Evolutionary conservation across 2,329 filamentous ascomycete species (phyloP), one percentile per base, ranked within the genome.

Genomic region (Chaetomium sp.): DNA sequence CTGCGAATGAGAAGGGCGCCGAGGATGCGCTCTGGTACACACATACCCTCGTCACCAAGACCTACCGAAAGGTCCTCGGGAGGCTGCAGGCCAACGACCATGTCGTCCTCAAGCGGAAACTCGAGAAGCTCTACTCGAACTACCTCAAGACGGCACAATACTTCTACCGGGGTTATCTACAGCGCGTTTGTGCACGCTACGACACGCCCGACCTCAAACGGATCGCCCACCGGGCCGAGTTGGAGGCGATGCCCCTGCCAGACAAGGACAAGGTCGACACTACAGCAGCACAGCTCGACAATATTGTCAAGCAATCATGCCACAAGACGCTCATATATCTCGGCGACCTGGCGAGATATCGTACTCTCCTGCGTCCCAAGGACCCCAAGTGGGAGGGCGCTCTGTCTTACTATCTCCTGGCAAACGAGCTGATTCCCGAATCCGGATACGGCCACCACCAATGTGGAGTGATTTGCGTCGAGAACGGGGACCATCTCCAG

Each of bases 401-500:
- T 16, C 83, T 93, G 72, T 88, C 90, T 12, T 97, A 94, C 77
- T 98, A 99, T 76, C 82, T 85, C 62, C 81, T 98, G 65, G 95
- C 95, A 25, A 87, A 88, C 68, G 87, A 90, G 59, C 84, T 98
- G 60, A 85, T 90, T 70, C 92, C 94, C 3, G 82, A 86, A 21
- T 92, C 90, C 54, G 94, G 94, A 33, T 86, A 88, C 68, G 90
- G 92, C 19, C 90, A 96, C 73, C 94, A 99, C 73, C 95, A 98
- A 76, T 87, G 95, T 75, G 93, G 91, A 42, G 91, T 98, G 42
- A 89, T 98, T 65, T 89, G 90, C 65, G 84, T 92, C 56, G 88
- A 90, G 60, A 87, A 93, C 71, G 85, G 85, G 64, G 90, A 94
- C 70, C 90, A 96, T 74, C 84, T 98, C 58, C 87, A 92, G 67